Base-by-base conservation (phyloP, 177 flowering plant species). In the Vitis hybrid region DNA sequence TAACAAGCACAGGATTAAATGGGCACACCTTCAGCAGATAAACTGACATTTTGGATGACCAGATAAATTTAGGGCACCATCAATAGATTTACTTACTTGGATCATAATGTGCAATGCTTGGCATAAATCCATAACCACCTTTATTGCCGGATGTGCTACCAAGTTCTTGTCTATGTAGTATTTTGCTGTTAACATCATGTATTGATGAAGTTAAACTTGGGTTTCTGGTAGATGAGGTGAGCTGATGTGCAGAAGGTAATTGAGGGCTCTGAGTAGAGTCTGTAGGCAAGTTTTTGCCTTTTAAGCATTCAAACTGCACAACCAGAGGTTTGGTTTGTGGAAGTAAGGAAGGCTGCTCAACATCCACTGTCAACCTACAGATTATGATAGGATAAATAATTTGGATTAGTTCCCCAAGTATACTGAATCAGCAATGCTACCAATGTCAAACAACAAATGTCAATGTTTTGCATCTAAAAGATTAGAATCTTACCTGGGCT, bases 401-500 rank as follows among this genome's bases (percentile, higher is more conserved):
- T 15, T 61, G 29, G 13, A 29, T 31, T 19, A 50, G 15, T 26
- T 16, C 50, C 45, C 29, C 39, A 59, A 59, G 14, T 59, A 69
- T n/a, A 45, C 13, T 64, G 34, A 70, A 55, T 34, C 1, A 66
- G 34, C 48, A 22, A 56, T 26, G 54, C 3, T 15, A 26, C 1
- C 15, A 60, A 54, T 3, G 48, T 39, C 45, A 39, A 39, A 2
- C 50, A 66, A n/a, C 10, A n/a, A 1, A 31, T 19, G 19, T 26
- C 8, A 39, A 54, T 1, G 6, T 15, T 14, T 53, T 15, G n/a
- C 18, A 31, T 10, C 18, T 9, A 3, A 16, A 29, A 50, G 26
- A 8, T 61, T 50, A 57, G 55, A 39, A 26, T 6, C 15, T 72
- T 57, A 86, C 87, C 85, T 82, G 34, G 71, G 72, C 55, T 77